Evolutionary conservation across 352 stramenopile genomes (phyloP).

Genomic region (Halophytophthora batemanensis): DNA sequence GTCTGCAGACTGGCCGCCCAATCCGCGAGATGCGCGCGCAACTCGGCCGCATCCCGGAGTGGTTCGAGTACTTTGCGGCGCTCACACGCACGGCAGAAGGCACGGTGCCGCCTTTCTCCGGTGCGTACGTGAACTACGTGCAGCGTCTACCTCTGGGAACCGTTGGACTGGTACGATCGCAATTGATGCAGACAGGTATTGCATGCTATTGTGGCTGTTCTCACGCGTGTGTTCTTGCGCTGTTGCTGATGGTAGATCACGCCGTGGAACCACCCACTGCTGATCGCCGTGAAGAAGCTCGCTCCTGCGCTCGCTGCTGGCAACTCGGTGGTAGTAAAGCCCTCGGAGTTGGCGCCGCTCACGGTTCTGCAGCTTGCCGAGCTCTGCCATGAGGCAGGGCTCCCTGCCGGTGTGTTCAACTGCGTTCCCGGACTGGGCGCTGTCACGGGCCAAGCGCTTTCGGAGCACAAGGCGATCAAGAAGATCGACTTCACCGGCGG

Average conservation of each 20-base stretch:
- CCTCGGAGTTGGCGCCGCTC: conserved; percentile 75
- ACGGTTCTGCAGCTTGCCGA: conserved; percentile 47
- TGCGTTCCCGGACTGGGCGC: conserved; percentile 37
- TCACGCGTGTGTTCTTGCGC: conserved; percentile 1
- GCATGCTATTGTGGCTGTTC: not conserved
- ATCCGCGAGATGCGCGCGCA: conserved; percentile 59
- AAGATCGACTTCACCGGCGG: conserved; percentile 62
- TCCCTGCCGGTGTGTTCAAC: conserved; percentile 49
- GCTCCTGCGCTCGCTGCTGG: conserved; percentile 63
- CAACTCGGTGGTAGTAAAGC: conserved; percentile 85
- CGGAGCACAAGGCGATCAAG: conserved; percentile 32
- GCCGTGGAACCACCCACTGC: conserved; percentile 80
- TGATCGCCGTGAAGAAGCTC: conserved; percentile 79
- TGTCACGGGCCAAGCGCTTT: conserved; percentile 33
- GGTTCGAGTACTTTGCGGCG: conserved; percentile 83
- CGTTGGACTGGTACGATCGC: conserved; percentile 33
- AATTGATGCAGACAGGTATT: too few species aligned
- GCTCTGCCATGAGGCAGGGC: conserved; percentile 30
- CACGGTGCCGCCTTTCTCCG: conserved; percentile 58
- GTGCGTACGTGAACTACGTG: conserved; percentile 54
- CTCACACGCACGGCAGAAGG: conserved; percentile 67
- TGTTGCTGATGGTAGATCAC: conserved; percentile 42
- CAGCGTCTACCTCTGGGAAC: conserved; percentile 60
- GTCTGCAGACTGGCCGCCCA: conserved; percentile 55
- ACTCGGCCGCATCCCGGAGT: conserved; percentile 56